phyloP scores from a whole-genome alignment of 257 asterid species.

The Striga asiatica region DNA sequence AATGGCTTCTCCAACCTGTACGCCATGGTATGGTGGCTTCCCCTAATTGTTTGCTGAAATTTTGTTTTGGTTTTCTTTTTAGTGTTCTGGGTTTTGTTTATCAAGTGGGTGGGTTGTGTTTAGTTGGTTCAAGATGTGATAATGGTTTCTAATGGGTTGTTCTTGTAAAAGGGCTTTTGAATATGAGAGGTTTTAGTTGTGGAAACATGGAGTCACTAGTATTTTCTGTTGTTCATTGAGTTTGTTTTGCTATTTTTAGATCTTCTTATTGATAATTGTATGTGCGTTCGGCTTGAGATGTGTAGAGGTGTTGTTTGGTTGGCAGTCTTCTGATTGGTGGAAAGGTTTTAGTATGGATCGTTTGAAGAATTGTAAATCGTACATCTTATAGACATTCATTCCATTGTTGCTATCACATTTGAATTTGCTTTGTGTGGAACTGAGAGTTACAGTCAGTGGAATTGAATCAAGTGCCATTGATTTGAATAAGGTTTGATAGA shows the following conservation, averaged over 20 bases:
- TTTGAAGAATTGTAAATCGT: background rate
- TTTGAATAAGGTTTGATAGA: too few relatives aligned
- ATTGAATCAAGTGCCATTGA: background rate
- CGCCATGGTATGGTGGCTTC: constrained; percentile 60
- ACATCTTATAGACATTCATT: too few relatives aligned
- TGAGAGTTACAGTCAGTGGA: background rate
- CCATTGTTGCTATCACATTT: too few relatives aligned
- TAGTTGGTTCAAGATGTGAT: background rate
- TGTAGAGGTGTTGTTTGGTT: background rate
- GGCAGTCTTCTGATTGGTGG: background rate
- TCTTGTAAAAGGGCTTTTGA: too few relatives aligned
- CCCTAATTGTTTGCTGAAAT: background rate
- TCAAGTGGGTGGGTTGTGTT: background rate
- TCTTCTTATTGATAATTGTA: background rate
- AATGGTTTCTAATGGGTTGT: too few relatives aligned
- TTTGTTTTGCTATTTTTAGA: background rate
- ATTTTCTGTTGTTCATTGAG: too few relatives aligned
- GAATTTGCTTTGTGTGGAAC: background rate
- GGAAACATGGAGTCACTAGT: too few relatives aligned
- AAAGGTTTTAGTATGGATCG: background rate
- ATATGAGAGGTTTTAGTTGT: too few relatives aligned
- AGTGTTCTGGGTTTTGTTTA: too few relatives aligned
- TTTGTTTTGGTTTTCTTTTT: background rate
- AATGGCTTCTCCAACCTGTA: constrained; percentile 86
- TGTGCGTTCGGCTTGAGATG: background rate